Evolutionary conservation across 345 rosid species (phyloP), one percentile per base, ranked within the genome.

Genomic region (Aegle marmelos): DNA sequence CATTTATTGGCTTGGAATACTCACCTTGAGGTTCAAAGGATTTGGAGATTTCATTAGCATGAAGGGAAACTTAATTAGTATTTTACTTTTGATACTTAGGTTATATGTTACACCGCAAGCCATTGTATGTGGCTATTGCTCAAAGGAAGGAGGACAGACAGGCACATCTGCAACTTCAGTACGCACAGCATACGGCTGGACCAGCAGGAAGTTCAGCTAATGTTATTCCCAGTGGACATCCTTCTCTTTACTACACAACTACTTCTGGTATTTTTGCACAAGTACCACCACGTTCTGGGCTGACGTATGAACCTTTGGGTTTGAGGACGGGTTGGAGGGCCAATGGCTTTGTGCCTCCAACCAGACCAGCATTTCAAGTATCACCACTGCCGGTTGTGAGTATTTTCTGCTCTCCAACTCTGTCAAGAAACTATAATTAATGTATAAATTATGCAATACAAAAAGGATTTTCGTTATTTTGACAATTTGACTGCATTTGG

Each of bases 261-360:
- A 89, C 94, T 65, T 63, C 90, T n/a, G 82, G 87, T 70, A 59
- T 88, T 54, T 81, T 87, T 70, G 75, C 93, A 80, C 93, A 89
- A 76, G 65, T 83, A 68, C 81, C 87, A 76, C 78, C 86, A 11
- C 88, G 79, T 62, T 85, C 90, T 0, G 88, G 88, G 61, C 67
- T 85, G 79, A 82, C 90, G 89, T 91, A 88, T 76, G 94, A 83
- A 78, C 86, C 92, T 21, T 61, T 90, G 79, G 90, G 87, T 73
- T 57, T 87, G 82, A 83, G 91, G 82, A 87, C 89, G 21, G 88
- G 83, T 19, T 89, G 94, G 93, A 83, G 90, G 78, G 74, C 85
- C 19, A 82, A 81, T 77, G 84, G 86, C 70, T 79, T 89, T 80
- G 83, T 81, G 33, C 85, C 89, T 75, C 82, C 90, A 68, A 53